These are phyloP conservation scores for Uromyces viciae-fabae DNA, from an alignment of 1,284 basidiomycete species.

Conservation along the genomic window DNA sequence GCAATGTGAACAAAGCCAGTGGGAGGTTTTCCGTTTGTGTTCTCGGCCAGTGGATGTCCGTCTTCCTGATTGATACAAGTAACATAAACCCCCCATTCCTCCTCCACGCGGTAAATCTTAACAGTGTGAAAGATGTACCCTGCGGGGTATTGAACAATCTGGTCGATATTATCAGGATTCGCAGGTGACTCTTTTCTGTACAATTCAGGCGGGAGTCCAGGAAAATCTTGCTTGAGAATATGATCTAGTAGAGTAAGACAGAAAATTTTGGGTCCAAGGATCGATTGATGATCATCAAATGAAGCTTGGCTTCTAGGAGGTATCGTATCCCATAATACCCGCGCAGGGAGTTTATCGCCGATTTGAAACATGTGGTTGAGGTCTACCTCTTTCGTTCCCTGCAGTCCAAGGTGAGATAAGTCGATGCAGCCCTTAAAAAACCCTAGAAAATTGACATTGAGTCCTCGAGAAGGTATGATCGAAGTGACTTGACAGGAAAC, in stretches of 20 bases:
- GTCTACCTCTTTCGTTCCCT: conserved; percentile 50
- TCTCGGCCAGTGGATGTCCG: conserved; percentile 64
- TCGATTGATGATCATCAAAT: conserved; percentile 22
- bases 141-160: conserved; percentile 48
- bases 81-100: conserved; percentile 55
- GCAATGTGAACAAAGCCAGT: conserved; percentile 82
- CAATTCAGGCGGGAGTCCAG: conserved; percentile 37
- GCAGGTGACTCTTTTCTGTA: background rate
- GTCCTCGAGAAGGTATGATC: conserved; percentile 66
- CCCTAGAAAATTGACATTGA: conserved; percentile 85
- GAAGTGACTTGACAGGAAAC: conserved; percentile 59
- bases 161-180: conserved; percentile 10
- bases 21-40: conserved; percentile 59
- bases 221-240: conserved; percentile 61
- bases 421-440: conserved; percentile 92
- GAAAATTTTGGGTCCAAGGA: conserved; percentile 60
- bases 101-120: conserved; percentile 46
- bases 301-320: conserved; percentile 55
- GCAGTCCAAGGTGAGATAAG: conserved; percentile 57
- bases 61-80: conserved; percentile 54
- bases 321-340: conserved; percentile 76
- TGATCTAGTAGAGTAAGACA: conserved; percentile 74
- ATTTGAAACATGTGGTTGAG: conserved; percentile 65
- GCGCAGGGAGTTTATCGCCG: conserved; percentile 80
- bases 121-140: conserved; percentile 40